Evolutionary conservation across 345 rosid species (phyloP).

Genomic region (Arabidopsis suecica): DNA sequence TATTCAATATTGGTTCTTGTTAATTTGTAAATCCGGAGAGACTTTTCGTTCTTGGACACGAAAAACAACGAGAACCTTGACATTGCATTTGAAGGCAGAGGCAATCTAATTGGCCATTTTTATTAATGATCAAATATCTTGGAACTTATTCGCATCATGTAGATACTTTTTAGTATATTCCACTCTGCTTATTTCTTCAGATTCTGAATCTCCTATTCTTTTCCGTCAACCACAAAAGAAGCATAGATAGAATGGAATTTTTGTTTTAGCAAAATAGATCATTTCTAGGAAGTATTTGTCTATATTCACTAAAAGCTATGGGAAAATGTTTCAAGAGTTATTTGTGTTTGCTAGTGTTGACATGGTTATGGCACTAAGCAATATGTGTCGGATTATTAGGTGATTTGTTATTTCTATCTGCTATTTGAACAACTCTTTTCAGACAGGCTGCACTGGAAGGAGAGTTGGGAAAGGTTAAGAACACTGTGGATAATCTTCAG

Average conservation of each 20-base stretch:
- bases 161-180: background rate
- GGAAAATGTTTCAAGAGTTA: background rate
- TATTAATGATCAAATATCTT: too few relatives aligned
- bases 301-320: too few relatives aligned
- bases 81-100: too few relatives aligned
- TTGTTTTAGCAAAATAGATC: too few relatives aligned
- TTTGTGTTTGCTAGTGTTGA: too few relatives aligned
- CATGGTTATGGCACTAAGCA: background rate
- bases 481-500: constrained; percentile 66
- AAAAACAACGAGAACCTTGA: too few relatives aligned
- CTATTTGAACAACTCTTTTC: constrained; percentile 69
- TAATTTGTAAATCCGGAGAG: too few relatives aligned
- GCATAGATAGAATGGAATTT: background rate
- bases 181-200: background rate
- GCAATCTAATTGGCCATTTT: too few relatives aligned
- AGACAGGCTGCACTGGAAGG: constrained; percentile 97
- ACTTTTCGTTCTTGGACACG: too few relatives aligned
- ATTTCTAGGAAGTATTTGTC: background rate
- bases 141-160: constrained; percentile 4
- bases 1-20: too few relatives aligned
- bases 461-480: constrained; percentile 69
- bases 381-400: constrained; percentile 14
- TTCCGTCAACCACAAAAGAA: background rate
- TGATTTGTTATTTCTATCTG: constrained; percentile 33
- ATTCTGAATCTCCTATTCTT: background rate